Conservation (phyloP, 306 rosid species). For the Lathyrus oleraceus region DNA sequence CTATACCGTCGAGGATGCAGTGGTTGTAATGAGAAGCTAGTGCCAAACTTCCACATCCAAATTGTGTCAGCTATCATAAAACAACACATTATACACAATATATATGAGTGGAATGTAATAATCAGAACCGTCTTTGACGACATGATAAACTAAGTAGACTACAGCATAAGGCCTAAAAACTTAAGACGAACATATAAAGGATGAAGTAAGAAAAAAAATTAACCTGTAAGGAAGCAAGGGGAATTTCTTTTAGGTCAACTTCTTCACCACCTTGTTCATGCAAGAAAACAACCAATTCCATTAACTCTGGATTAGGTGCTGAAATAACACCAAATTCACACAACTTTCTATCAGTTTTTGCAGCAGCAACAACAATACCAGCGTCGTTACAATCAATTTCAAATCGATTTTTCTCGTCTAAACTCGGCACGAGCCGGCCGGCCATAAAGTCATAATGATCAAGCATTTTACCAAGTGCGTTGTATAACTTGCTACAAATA, state of each 20-base stretch:
- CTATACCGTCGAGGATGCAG: conserved; percentile 51
- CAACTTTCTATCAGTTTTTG: conserved; percentile 42
- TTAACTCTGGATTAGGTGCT: conserved; percentile 43
- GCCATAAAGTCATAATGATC: conserved; percentile 55
- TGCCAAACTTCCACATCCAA: conserved; percentile 62
- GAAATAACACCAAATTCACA: conserved; percentile 44
- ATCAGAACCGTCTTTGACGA: too few relatives aligned
- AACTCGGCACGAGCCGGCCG: conserved; percentile 43
- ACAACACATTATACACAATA: not conserved
- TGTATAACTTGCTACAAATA: conserved; percentile 36
- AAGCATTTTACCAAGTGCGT: conserved; percentile 40
- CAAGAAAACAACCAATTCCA: conserved; percentile 46
- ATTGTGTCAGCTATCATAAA: conserved; percentile 49
- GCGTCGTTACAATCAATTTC: conserved; percentile 60
- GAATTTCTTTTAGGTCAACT: conserved; percentile 38
- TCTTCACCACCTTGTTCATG: conserved; percentile 36
- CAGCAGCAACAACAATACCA: conserved; percentile 50
- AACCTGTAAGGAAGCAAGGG: conserved; percentile 53
- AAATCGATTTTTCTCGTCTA: conserved; percentile 36
- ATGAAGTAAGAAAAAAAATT: too few relatives aligned
- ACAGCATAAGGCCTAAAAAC: too few relatives aligned
- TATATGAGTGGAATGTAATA: too few relatives aligned
- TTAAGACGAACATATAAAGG: too few relatives aligned
- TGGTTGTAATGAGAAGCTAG: conserved; percentile 58
- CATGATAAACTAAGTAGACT: too few relatives aligned